Evolutionary conservation across 495 filamentous ascomycete genomes (phyloP).

Genomic region (Annulohypoxylon nitens): DNA sequence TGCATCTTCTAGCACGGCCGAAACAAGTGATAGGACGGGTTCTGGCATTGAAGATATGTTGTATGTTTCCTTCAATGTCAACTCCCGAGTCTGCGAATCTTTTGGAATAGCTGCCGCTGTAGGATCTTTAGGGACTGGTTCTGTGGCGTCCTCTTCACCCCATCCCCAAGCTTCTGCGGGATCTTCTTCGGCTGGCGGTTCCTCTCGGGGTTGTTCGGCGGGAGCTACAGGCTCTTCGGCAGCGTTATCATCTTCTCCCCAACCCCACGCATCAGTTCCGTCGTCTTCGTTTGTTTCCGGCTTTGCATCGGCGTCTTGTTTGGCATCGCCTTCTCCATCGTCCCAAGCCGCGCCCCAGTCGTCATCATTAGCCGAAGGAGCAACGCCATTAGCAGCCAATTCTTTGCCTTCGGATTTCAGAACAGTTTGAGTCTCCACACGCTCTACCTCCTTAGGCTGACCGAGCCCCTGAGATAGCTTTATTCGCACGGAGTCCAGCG

Average conservation of each 20-base stretch:
- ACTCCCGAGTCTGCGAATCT: conserved; percentile 54
- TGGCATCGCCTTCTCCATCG: conserved; percentile 60
- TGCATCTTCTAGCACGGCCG: conserved; percentile 76
- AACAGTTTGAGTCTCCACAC: conserved; percentile 85
- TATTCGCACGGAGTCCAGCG: conserved; percentile 78
- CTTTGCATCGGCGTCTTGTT: conserved; percentile 59
- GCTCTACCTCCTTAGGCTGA: conserved; percentile 75
- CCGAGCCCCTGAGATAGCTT: conserved; percentile 74
- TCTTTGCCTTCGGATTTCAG: conserved; percentile 73
- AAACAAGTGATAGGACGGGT: conserved; percentile 77
- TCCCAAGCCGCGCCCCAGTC: conserved; percentile 78
- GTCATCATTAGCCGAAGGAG: conserved; percentile 57
- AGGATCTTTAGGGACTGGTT: conserved; percentile 45
- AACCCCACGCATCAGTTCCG: conserved; percentile 51
- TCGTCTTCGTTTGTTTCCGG: conserved; percentile 38
- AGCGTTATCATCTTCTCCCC: conserved; percentile 49
- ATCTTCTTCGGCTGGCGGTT: conserved; percentile 59
- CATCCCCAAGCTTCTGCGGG: conserved; percentile 71
- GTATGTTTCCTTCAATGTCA: conserved; percentile 88
- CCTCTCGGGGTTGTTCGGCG: conserved; percentile 8
- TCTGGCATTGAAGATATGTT: conserved; percentile 88
- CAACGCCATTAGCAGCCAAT: conserved; percentile 66
- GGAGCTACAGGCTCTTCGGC: conserved; percentile 33
- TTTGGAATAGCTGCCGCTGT: conserved; percentile 36
- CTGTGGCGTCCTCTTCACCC: conserved; percentile 66